Base-by-base conservation (phyloP, 805 yeast species). In the Nakazawaea anatomiae region DNA sequence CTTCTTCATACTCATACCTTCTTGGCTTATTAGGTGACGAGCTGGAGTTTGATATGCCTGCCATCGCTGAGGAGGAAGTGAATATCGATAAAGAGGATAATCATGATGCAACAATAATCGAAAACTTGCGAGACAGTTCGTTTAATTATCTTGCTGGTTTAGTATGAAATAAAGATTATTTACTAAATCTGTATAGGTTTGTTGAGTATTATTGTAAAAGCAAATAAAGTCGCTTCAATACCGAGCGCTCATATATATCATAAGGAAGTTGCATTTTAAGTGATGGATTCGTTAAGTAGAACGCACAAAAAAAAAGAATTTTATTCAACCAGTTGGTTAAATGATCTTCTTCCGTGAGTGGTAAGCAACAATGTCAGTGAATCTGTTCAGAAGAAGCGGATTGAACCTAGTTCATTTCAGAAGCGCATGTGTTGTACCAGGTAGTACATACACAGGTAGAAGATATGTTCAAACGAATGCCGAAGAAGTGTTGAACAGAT, bases 401-500 rank as follows among this genome's bases (percentile, higher is more conserved):
- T 32, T 30, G 40, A 38, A 38, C 18, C 18, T 38, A 5, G 32
- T 11, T 25, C 50, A 39, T n/a, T 27, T 47, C 27, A 39, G 50
- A 39, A 39, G 40, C 8, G 48, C 48, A n/a, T 39, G 42, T 4
- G 44, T 46, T 29, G 48, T 47, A 5, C 30, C 34, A 5, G 11
- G 40, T 18, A 40, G 5, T 11, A 34, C n/a, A 9, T 8, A 12
- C 9, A 4, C 25, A 31, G 11, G 32, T 4, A 46, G 43, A 46
- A 47, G 52, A 45, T 45, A 7, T n/a, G n/a, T 46, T 11, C 47
- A 63, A 42, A 55, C 63, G 3, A 45, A 56, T 4, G 49, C 60
- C 6, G 62, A 63, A n/a, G 71, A 65, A 43, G 63, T 72, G n/a
- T 35, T 63, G 30, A 68, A 60, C 1, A 60, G 69, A 47, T 77